These are phyloP conservation scores for Verticillium nubilum DNA, from an alignment of 2,329 filamentous ascomycete genomes.

Conservation along the genomic window DNA sequence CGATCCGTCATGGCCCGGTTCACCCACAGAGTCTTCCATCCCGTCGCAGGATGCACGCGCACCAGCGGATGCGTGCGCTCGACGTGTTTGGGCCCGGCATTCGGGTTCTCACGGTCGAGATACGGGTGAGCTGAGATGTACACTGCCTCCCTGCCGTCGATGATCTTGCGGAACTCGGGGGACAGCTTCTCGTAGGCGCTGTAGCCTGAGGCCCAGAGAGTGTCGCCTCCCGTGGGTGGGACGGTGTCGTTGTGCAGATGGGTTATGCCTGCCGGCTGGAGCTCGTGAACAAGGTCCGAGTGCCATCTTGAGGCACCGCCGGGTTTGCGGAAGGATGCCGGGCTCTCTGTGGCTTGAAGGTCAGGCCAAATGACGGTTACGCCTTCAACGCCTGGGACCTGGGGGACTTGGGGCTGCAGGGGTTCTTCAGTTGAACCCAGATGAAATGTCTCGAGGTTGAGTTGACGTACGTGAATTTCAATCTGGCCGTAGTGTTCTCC, in stretches of 20 bases:
- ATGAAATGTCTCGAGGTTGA: neutral
- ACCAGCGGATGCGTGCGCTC: slow-evolving; percentile 65
- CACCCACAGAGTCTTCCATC: slow-evolving; percentile 70
- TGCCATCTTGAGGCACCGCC: slow-evolving; percentile 67
- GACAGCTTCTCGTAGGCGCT: slow-evolving; percentile 69
- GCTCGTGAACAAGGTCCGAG: slow-evolving; percentile 65
- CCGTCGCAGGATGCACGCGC: slow-evolving; percentile 65
- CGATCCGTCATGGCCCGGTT: slow-evolving; percentile 64
- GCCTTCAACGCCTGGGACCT: slow-evolving; percentile 62
- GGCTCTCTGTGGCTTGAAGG: slow-evolving; percentile 54
- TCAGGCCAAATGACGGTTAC: slow-evolving; percentile 67
- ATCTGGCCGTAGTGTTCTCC: slow-evolving; percentile 60
- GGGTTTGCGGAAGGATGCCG: slow-evolving; percentile 59
- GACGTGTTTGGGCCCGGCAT: slow-evolving; percentile 58
- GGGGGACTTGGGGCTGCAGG: slow-evolving; percentile 55
- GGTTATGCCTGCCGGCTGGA: slow-evolving; percentile 64
- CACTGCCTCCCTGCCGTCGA: slow-evolving; percentile 61
- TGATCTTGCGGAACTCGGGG: slow-evolving; percentile 63
- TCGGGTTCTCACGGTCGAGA: slow-evolving; percentile 56
- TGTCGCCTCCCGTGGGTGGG: slow-evolving; percentile 61
- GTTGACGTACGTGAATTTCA: slow-evolving; percentile 56
- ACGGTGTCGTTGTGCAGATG: slow-evolving; percentile 67
- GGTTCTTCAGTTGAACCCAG: slow-evolving; percentile 30
- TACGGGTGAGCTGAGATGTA: slow-evolving; percentile 63
- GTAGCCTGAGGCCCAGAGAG: slow-evolving; percentile 67